Evolutionary conservation across 345 rosid species (phyloP), one percentile per base, ranked within the genome.

Genomic region (Salix dunnii): DNA sequence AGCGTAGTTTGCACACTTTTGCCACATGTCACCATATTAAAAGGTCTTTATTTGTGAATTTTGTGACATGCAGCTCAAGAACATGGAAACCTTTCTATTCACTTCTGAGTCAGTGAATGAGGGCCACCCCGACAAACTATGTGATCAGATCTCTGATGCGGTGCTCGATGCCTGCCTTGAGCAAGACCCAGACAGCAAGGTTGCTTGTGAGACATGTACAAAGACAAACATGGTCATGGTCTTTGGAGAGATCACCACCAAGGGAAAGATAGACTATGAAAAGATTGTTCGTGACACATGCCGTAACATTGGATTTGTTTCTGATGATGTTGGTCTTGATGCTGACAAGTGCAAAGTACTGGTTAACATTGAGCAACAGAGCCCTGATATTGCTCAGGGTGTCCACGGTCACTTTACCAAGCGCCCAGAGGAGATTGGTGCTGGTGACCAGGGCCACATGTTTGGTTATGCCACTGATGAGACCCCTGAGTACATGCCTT

Each of bases 51-150:
- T 70, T 21, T 78, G 25, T 18, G 20, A 17, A 25, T 27, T 27
- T 65, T 71, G 28, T 72, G 30, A 65, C 73, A 14, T 78, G 72
- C 81, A 78, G 81, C 60, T 38, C 1, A 58, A 73, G 33, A 73
- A 60, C 60, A 85, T 85, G 88, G 88, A 85, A 75, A 85, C 88
- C 77, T 83, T 85, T 77, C 84, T 85, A 61, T 85, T 83, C 79
- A 85, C 88, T 23, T 85, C 88, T 0, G 88, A 85, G 79, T 85
- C 88, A 10, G 88, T 85, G 75, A 85, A 85, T 25, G 88, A 85
- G 84, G 88, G 88, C n/a, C 88, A 85, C 83, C 88, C 88, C 1
- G 88, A 85, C 80, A 85, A 85, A 71, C 83, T 85, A 33, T 85
- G 88, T 48, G 88, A 85, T 77, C 88, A 85, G 86, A 78, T 85